These are phyloP conservation scores for Exidia glandulosa DNA, from an alignment of 768 basidiomycete genomes.

Conservation along the genomic window DNA sequence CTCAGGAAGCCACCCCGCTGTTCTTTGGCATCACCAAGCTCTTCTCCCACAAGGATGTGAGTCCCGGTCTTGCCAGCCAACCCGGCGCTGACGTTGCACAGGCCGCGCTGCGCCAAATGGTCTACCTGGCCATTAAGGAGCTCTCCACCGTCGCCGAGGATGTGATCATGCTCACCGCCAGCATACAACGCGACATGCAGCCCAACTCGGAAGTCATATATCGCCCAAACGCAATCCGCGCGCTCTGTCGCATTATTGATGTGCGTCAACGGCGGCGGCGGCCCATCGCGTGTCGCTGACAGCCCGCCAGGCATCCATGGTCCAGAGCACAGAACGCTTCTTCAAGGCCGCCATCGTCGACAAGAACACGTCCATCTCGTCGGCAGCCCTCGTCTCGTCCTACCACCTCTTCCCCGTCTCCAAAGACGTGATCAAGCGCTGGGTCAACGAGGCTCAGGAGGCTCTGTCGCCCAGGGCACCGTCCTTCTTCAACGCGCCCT, in stretches of 20 bases:
- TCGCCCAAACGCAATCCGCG: constrained; percentile 93
- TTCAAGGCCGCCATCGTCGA: constrained; percentile 99
- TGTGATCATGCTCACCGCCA: constrained; percentile 98
- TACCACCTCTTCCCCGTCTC: constrained; percentile 93
- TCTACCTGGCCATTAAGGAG: constrained; percentile 98
- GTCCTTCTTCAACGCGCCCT: constrained; percentile 45
- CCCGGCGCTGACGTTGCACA: constrained; percentile 23
- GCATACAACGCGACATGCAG: constrained; percentile 99
- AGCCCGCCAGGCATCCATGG: constrained; percentile 71
- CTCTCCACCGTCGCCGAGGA: constrained; percentile 92
- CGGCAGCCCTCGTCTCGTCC: constrained; percentile 91
- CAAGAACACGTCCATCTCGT: constrained; percentile 88
- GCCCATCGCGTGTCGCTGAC: not conserved
- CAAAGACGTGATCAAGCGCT: constrained; percentile 93
- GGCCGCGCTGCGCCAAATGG: constrained; percentile 94
- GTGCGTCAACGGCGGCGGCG: constrained; percentile 47
- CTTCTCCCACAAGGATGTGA: constrained; percentile 98
- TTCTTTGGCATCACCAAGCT: constrained; percentile 99
- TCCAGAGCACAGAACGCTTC: constrained; percentile 96
- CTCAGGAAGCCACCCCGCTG: constrained; percentile 92
- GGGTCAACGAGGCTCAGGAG: constrained; percentile 99
- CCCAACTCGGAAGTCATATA: constrained; percentile 98
- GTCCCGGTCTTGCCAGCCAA: constrained; percentile 21
- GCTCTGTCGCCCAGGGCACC: constrained; percentile 77
- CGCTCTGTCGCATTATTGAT: constrained; percentile 92